Evolutionary conservation across 148 eudicot genomes (phyloP).

Genomic region (Rhododendron ferrugineum): DNA sequence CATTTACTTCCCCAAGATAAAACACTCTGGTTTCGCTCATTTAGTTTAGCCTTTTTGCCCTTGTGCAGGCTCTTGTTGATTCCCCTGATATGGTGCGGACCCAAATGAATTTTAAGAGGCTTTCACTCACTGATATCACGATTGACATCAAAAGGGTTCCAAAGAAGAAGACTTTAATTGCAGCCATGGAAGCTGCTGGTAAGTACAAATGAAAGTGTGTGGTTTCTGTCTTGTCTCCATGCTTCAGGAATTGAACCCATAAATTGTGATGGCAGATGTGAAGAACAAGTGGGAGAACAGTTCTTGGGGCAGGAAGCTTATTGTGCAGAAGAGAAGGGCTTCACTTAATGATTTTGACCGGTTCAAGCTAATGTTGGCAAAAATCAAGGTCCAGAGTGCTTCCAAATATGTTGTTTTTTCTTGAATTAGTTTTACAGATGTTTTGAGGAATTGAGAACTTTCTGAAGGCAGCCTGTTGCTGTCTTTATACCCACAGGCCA

Average conservation of each 20-base stretch:
- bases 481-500: background rate
- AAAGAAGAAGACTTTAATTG: conserved; percentile 37
- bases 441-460: background rate
- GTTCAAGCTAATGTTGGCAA: conserved; percentile 55
- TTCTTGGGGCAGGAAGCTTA: conserved; percentile 57
- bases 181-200: conserved; percentile 53
- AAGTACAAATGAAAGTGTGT: background rate
- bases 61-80: conserved; percentile 48
- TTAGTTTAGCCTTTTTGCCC: background rate
- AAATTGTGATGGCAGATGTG: conserved; percentile 27
- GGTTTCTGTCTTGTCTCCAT: background rate
- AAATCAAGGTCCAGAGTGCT: conserved; percentile 36
- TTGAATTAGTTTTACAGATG: background rate
- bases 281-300: conserved; percentile 58
- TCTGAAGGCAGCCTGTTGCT: background rate
- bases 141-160: conserved; percentile 43
- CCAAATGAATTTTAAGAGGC: conserved; percentile 61
- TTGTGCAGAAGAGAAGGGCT: conserved; percentile 54
- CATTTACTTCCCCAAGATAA: background rate
- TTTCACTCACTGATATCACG: conserved; percentile 47
- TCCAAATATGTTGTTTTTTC: background rate
- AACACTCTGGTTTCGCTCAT: background rate
- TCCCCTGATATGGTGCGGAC: conserved; percentile 53
- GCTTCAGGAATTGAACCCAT: background rate
- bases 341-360: conserved; percentile 53